A percentile compares a stretch with the other conserved stretches of the same genome.
Conservation (phyloP, 1,284 basidiomycete genomes). For the Fereydounia khargensis region DNA sequence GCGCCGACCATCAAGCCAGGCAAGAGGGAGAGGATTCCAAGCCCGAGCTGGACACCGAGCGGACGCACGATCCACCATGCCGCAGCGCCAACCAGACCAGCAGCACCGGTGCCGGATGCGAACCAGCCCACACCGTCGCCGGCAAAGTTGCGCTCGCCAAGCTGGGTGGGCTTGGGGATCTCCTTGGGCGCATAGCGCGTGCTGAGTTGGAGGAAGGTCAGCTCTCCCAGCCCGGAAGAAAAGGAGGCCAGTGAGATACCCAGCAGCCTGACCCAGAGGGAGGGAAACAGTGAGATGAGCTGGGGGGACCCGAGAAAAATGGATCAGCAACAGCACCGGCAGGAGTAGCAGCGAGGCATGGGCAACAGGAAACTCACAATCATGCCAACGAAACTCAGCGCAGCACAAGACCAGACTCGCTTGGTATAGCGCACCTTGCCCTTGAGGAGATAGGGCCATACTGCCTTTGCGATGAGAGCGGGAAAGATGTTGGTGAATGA, state of each 20-base stretch:
- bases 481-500: constrained; percentile 65
- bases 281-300: constrained; percentile 77
- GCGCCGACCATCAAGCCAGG: constrained; percentile 44
- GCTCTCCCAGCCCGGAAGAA: constrained; percentile 87
- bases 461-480: constrained; percentile 70
- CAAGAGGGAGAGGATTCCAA: constrained; percentile 62
- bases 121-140: constrained; percentile 54
- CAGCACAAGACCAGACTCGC: constrained; percentile 58
- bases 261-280: constrained; percentile 70
- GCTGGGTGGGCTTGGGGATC: background rate
- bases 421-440: constrained; percentile 41
- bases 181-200: constrained; percentile 63
- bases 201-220: constrained; percentile 90
- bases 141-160: constrained; percentile 8
- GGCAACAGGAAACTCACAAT: constrained; percentile 73
- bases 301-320: constrained; percentile 50
- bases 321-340: background rate
- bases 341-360: background rate
- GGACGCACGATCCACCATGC: constrained; percentile 91
- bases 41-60: constrained; percentile 77
- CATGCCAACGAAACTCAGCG: constrained; percentile 50
- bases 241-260: constrained; percentile 89
- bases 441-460: constrained; percentile 74
- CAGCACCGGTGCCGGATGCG: constrained; percentile 80
- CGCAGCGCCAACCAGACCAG: constrained; percentile 85